phyloP scores from a whole-genome alignment of 495 filamentous ascomycete species.

The Haplographium delicatum region DNA sequence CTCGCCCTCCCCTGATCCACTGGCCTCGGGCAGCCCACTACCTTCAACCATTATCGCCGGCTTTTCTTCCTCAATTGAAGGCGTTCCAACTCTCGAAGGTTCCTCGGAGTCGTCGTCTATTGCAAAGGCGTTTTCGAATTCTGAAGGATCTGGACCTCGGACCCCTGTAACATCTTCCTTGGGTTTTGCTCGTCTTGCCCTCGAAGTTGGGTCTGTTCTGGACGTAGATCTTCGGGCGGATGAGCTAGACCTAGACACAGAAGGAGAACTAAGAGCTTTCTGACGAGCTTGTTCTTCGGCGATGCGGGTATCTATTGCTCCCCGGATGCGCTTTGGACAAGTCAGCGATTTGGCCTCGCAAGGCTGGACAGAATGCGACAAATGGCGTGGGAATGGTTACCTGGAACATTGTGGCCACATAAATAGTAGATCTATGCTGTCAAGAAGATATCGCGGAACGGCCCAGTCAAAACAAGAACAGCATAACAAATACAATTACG shows the following conservation, averaged over 20 bases:
- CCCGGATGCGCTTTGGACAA: conserved; percentile 66
- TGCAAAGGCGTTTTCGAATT: conserved; percentile 77
- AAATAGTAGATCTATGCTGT: neutral
- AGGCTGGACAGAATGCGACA: conserved; percentile 15
- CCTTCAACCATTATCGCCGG: conserved; percentile 24
- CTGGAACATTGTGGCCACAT: conserved; percentile 27
- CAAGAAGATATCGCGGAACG: no score
- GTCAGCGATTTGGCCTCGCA: conserved; percentile 13
- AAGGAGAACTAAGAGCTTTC: conserved; percentile 45
- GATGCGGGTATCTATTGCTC: conserved; percentile 78
- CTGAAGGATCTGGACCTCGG: conserved; percentile 63
- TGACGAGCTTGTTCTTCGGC: conserved; percentile 86
- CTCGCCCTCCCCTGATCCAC: conserved; percentile 23
- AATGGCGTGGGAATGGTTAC: no score
- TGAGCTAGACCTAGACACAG: conserved; percentile 18
- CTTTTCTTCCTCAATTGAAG: conserved; percentile 32
- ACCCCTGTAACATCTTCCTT: conserved; percentile 19
- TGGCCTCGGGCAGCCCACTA: conserved; percentile 28
- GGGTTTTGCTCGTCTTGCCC: conserved; percentile 16
- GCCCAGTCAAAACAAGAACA: no score
- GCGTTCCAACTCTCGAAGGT: conserved; percentile 48
- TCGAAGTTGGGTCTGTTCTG: conserved; percentile 19
- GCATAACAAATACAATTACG: no score
- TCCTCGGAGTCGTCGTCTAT: conserved; percentile 70
- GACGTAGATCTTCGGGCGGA: conserved; percentile 8